A percentile compares a stretch with the other conserved stretches of the same genome.
Conservation (phyloP, 2,329 filamentous ascomycete genomes). For the Penicillium sp. region DNA sequence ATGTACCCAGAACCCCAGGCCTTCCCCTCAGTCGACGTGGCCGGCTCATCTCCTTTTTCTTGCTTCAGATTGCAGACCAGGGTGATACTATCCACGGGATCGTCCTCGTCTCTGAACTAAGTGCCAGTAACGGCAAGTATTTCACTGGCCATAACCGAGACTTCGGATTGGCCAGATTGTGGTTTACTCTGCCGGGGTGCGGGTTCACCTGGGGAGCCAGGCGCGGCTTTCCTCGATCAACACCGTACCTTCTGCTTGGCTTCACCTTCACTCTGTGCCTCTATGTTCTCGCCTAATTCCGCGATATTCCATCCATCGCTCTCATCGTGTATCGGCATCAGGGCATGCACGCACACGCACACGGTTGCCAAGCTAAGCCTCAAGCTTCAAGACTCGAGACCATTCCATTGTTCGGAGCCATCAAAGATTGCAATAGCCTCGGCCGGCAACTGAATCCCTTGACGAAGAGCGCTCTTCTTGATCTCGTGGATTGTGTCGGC, state of each 20-base stretch:
- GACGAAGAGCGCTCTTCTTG: slow-evolving; percentile 14
- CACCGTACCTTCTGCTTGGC: neutral
- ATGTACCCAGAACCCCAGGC: neutral
- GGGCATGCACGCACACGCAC: neutral
- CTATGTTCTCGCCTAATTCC: neutral
- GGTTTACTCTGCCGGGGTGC: neutral
- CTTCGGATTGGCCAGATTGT: neutral
- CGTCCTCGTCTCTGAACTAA: neutral
- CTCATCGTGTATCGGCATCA: neutral
- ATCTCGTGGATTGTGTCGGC: slow-evolving; percentile 26
- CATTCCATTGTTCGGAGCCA: slow-evolving; percentile 13
- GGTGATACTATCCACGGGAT: neutral
- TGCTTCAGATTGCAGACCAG: neutral
- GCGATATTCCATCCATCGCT: neutral
- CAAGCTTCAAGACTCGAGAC: neutral
- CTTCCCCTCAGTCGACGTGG: neutral
- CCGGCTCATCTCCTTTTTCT: neutral
- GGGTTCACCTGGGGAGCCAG: no score
- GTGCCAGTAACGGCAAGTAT: neutral
- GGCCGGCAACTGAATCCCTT: slow-evolving; percentile 19
- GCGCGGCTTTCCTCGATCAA: neutral
- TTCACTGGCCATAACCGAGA: neutral
- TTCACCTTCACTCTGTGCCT: neutral
- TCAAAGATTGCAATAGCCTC: slow-evolving; percentile 26
- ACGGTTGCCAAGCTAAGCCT: neutral